Base-by-base conservation (phyloP, 73 alveolate genomes). In the Symbiodinium pilosum region DNA sequence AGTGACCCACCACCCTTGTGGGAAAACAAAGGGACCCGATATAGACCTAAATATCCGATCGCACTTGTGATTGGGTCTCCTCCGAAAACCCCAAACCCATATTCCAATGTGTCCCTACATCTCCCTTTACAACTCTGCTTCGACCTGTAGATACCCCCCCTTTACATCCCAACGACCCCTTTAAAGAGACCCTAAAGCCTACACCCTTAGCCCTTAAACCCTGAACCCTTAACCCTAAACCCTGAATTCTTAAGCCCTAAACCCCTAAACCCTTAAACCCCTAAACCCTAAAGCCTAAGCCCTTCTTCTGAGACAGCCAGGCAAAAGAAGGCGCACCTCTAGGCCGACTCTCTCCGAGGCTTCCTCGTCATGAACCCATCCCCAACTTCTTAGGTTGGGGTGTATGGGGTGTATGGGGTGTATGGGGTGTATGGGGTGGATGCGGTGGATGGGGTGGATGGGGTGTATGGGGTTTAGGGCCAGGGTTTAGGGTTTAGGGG, bases 271-370 rank as follows among this genome's bases (percentile, higher is more conserved):
- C 26, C 71, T 30, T 52, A 52, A 54, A 54, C 71, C 32, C 71
- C 71, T 54, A 54, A 54, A 54, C 71, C 18, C 69, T 4, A 54
- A 54, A 54, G 28, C 0, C 28, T 51, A 51, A 51, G 68, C 68
- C 68, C 8, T 51, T 16, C 28, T 51, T 24, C 21, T 0, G 21
- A 51, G 68, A 51, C 28, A n/a, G 21, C 85, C 43, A 71, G 43
- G 39, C 0, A 47, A 39, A 34, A 2, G 39, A 18, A 42, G 73
- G n/a, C 43, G 8, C 28, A 75, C 95, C 86, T 87, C 95, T 44
- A 87, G 38, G 68, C 95, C 86, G 86, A 87, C 95, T 20, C 75
- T 42, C 68, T 87, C 95, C 34, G 95, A 56, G 95, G 95, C 95
- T 87, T 87, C 95, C 75, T 56, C 36, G 0, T 2, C 34, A 26